A percentile compares a stretch with the other conserved stretches of the same genome.
These are phyloP conservation scores for Austropuccinia psidii DNA, from an alignment of 1,284 basidiomycete species.

Conservation along the genomic window DNA sequence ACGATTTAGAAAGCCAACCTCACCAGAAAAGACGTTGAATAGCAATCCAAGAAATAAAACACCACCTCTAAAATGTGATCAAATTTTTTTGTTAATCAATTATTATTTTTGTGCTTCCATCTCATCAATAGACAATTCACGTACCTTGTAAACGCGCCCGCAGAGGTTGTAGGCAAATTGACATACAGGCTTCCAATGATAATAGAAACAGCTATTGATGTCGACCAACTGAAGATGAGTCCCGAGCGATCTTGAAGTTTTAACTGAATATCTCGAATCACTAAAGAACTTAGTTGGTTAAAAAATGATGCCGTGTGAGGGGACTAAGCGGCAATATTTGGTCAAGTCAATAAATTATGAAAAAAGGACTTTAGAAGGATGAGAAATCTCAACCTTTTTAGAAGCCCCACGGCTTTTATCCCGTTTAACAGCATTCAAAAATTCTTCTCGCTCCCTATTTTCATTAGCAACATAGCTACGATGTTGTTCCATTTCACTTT, in stretches of 20 bases:
- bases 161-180: constrained; percentile 41
- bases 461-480: constrained; percentile 59
- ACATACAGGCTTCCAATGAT: constrained; percentile 44
- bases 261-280: constrained; percentile 49
- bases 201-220: constrained; percentile 42
- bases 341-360: no score
- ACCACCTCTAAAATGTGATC: no score
- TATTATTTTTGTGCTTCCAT: no score
- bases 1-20: background rate
- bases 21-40: constrained; percentile 31
- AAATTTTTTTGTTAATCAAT: no score
- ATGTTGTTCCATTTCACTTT: constrained; percentile 59
- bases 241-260: constrained; percentile 74
- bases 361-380: no score
- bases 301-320: constrained; percentile 76
- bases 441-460: constrained; percentile 58
- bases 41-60: constrained; percentile 59
- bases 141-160: constrained; percentile 51
- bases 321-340: no score
- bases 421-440: constrained; percentile 65
- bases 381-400: constrained; percentile 42
- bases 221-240: constrained; percentile 50
- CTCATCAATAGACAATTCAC: no score
- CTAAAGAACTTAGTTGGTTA: constrained; percentile 55
- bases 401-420: constrained; percentile 77